Percentiles rank a stretch among this genome's conserved stretches.
Evolutionary conservation across 768 basidiomycete species (phyloP).

Genomic region (Lenzites betulinus): DNA sequence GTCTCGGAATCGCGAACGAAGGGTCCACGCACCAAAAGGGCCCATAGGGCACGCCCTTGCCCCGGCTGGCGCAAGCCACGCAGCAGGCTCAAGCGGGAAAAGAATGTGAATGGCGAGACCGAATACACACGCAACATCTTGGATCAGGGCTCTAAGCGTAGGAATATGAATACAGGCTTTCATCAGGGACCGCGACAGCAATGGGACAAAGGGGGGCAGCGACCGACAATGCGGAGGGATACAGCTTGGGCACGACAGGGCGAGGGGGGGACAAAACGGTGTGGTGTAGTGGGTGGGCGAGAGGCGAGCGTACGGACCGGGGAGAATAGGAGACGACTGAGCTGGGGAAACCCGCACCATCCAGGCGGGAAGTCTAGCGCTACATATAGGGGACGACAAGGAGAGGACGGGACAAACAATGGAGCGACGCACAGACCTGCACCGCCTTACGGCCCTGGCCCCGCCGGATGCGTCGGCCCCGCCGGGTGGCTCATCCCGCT

Average conservation of each 20-base stretch:
- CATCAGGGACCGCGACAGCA: neutral
- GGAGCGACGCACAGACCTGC: neutral
- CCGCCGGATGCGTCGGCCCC: slow-evolving; percentile 3
- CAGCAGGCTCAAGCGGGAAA: neutral
- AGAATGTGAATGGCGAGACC: neutral
- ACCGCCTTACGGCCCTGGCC: neutral
- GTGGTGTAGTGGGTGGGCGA: neutral
- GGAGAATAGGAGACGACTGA: neutral
- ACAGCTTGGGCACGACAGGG: neutral
- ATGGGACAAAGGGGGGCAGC: neutral
- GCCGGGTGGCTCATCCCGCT: slow-evolving; percentile 21
- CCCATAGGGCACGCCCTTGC: neutral
- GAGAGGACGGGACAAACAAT: neutral
- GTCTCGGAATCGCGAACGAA: neutral
- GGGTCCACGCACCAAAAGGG: neutral
- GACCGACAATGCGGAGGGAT: neutral
- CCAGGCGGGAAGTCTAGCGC: slow-evolving; percentile 7
- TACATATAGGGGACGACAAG: neutral
- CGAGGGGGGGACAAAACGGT: too few species aligned
- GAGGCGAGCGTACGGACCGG: neutral
- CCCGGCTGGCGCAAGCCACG: neutral
- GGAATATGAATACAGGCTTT: neutral
- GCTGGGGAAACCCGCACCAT: too few species aligned
- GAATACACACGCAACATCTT: neutral
- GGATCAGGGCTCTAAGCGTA: neutral